Evolutionary conservation across 2,329 filamentous ascomycete genomes (phyloP), one percentile per base, ranked within the genome.

Genomic region (Colletotrichum tabaci): DNA sequence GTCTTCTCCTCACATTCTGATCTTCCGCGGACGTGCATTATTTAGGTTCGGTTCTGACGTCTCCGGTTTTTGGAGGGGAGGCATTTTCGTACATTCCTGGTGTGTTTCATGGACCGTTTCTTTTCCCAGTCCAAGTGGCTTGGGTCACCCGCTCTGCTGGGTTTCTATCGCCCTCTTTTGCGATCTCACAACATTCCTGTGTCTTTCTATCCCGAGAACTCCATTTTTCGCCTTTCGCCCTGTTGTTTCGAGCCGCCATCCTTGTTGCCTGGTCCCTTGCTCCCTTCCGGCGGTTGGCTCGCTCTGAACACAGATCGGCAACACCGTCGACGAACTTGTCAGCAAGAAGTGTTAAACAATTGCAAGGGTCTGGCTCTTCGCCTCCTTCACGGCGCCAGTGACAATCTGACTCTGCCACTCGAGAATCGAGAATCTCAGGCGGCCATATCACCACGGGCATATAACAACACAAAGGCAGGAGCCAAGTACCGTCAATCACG

Each of bases 61-160:
- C 21, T 63, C 47, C 61, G 35, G 13, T 53, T 15, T 35, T 42
- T 38, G 44, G 18, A 50, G 57, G 15, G 26, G 15, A 30, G 26
- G n/a, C 58, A 40, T n/a, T 63, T 52, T 35, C 61, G 21, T n/a
- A 35, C 6, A 52, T n/a, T 26, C n/a, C 61, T 46, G 26, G 21
- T 35, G 26, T 35, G 61, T 35, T 44, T 55, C 40, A 44, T 55
- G 21, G 38, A 13, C 9, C 52, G 26, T 62, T 67, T 67, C 50
- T 62, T 71, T 67, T 63, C 67, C 26, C n/a, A 30, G 30, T 38
- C 4, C 18, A 47, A 50, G 40, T 71, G 68, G 65, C 68, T 68
- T 68, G 38, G 53, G 58, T 71, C 60, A 64, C 13, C 69, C 57
- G 57, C 64, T 18, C 26, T 42, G 46, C 56, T 53, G 57, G 64